Conservation (phyloP, 148 eudicot genomes). For the Rhododendron griersonianum region DNA sequence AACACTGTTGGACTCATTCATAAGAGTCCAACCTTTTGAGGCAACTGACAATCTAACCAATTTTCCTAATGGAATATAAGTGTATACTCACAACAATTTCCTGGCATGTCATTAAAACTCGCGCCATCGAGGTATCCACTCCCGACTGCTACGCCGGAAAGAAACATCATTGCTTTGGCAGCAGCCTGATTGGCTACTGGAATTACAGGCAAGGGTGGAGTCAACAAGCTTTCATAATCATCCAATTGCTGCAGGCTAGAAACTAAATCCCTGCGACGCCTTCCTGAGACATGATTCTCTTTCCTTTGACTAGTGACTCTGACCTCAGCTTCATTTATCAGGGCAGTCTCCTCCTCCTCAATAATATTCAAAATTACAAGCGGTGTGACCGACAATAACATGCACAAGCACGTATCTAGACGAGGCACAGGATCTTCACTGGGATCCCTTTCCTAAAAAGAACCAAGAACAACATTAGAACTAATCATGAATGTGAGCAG, state of each 20-base stretch:
- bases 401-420: slow-evolving; percentile 85
- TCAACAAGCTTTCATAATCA: slow-evolving; percentile 75
- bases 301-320: slow-evolving; percentile 22
- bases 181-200: slow-evolving; percentile 89
- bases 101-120: slow-evolving; percentile 66
- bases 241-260: slow-evolving; percentile 74
- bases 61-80: background rate
- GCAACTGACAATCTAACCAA: background rate
- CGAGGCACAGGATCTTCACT: slow-evolving; percentile 95
- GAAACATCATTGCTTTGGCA: slow-evolving; percentile 74
- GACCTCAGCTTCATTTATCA: slow-evolving; percentile 31
- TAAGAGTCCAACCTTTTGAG: background rate
- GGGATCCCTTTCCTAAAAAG: slow-evolving; percentile 74
- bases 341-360: slow-evolving; percentile 64
- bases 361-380: slow-evolving; percentile 65
- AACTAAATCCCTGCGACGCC: slow-evolving; percentile 56
- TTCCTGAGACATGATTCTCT: slow-evolving; percentile 33
- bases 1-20: background rate
- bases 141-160: slow-evolving; percentile 63
- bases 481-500: slow-evolving; percentile 4
- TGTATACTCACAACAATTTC: slow-evolving; percentile 63
- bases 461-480: slow-evolving; percentile 13
- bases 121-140: slow-evolving; percentile 69
- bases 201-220: slow-evolving; percentile 60
- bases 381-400: slow-evolving; percentile 65